phyloP scores from a whole-genome alignment of 2,329 filamentous ascomycete species.

The Phialophora chinensis region DNA sequence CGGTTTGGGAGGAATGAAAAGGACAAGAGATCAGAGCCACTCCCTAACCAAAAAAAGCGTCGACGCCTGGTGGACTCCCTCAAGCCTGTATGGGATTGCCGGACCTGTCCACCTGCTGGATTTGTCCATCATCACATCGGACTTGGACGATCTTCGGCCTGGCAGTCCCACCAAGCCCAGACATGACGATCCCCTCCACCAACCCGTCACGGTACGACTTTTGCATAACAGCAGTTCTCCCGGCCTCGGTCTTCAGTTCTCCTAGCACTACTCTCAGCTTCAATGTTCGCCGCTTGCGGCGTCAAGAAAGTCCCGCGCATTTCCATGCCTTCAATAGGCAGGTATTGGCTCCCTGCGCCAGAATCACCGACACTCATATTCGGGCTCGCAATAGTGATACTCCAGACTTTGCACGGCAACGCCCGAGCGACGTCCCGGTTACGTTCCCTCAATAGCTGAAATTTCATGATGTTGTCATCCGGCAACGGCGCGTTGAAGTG shows the following conservation, averaged over 20 bases:
- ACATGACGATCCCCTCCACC: not conserved
- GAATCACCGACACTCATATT: not conserved
- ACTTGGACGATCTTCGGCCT: not conserved
- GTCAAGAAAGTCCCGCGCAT: slow-evolving; percentile 16
- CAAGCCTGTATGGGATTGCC: not conserved
- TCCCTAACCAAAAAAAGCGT: no score
- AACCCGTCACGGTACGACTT: not conserved
- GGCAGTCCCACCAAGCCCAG: not conserved
- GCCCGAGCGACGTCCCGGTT: slow-evolving; percentile 9
- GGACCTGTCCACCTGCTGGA: slow-evolving; percentile 4
- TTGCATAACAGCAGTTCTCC: not conserved
- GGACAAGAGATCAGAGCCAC: no score
- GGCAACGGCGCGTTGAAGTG: slow-evolving; percentile 21
- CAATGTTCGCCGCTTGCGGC: slow-evolving; percentile 6
- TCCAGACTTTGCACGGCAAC: slow-evolving; percentile 18
- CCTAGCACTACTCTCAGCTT: slow-evolving; percentile 2
- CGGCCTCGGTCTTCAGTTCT: slow-evolving; percentile 2
- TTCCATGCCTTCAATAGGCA: slow-evolving; percentile 9
- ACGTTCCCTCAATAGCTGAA: slow-evolving; percentile 16
- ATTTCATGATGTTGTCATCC: slow-evolving; percentile 20
- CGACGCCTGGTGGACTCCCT: not conserved
- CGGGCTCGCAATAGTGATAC: not conserved
- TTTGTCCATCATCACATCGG: slow-evolving; percentile 8
- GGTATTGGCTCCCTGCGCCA: not conserved
- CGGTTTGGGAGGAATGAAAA: not conserved